A percentile compares a stretch with the other conserved stretches of the same genome.
phyloP scores from a whole-genome alignment of 345 rosid genomes.

The Barbarea vulgaris region DNA sequence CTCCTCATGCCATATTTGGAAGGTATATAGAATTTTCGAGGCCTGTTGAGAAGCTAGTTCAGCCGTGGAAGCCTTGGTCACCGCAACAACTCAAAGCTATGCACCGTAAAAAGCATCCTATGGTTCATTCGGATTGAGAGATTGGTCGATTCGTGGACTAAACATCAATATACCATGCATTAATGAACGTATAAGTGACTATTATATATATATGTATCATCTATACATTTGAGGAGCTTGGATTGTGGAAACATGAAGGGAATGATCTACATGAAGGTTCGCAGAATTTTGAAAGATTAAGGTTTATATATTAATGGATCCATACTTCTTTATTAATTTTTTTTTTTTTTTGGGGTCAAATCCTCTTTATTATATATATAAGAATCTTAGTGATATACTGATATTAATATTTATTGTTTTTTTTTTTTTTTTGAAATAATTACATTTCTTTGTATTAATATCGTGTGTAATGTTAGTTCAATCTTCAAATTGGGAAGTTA shows the following conservation, averaged over 20 bases:
- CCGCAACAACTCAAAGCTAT: slow-evolving; percentile 27
- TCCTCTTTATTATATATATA: not conserved
- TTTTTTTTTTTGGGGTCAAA: too few species aligned
- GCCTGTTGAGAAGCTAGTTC: slow-evolving; percentile 33
- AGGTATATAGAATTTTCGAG: slow-evolving; percentile 23
- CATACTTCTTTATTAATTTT: not conserved
- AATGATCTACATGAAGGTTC: not conserved
- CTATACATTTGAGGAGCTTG: not conserved
- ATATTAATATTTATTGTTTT: not conserved
- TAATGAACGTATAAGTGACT: not conserved
- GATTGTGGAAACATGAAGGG: not conserved
- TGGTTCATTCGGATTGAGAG: not conserved
- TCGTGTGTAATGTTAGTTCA: not conserved
- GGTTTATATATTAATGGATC: not conserved
- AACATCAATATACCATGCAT: not conserved
- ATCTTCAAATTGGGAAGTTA: not conserved
- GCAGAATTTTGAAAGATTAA: not conserved
- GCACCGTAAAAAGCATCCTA: not conserved
- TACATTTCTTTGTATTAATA: not conserved
- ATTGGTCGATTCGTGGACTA: not conserved
- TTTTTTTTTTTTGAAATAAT: not conserved
- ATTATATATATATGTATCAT: not conserved
- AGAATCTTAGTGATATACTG: not conserved
- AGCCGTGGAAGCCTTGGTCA: slow-evolving; percentile 40
- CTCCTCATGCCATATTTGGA: slow-evolving; percentile 20